Percentiles rank a stretch among this genome's conserved stretches.
Evolutionary conservation across 2,329 filamentous ascomycete genomes (phyloP).

Genomic region (Fusarium verrucosum): DNA sequence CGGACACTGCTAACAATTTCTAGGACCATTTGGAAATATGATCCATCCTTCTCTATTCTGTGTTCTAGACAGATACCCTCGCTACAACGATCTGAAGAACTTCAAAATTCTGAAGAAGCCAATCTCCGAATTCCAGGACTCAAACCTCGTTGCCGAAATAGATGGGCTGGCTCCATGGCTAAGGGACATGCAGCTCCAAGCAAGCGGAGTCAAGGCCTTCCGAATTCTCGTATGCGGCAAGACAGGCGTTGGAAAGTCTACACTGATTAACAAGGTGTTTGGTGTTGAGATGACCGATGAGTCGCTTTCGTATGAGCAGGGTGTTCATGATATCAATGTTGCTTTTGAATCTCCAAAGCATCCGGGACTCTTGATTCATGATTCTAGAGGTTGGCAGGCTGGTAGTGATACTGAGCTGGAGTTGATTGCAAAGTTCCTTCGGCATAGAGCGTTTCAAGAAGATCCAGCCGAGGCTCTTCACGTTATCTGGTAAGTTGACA

Average conservation of each 20-base stretch:
- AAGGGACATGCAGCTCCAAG: conserved; percentile 35
- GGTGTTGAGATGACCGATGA: conserved; percentile 42
- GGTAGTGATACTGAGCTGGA: conserved; percentile 40
- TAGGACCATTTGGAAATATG: conserved; percentile 33
- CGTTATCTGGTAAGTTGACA: conserved; percentile 29
- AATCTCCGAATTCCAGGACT: conserved; percentile 39
- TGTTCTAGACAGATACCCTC: conserved; percentile 38
- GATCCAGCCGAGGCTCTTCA: conserved; percentile 40
- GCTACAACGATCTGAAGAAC: conserved; percentile 32
- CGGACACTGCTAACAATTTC: background rate
- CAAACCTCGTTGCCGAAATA: conserved; percentile 9
- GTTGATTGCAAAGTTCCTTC: conserved; percentile 41
- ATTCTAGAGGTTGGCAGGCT: conserved; percentile 42
- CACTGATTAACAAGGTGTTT: conserved; percentile 43
- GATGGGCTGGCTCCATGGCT: conserved; percentile 36
- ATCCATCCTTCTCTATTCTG: conserved; percentile 41
- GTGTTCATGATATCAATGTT: conserved; percentile 42
- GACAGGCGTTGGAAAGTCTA: conserved; percentile 42
- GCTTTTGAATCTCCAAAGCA: conserved; percentile 41
- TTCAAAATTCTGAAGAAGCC: conserved; percentile 28
- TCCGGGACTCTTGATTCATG: conserved; percentile 39
- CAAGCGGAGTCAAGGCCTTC: conserved; percentile 41
- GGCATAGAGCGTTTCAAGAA: conserved; percentile 40
- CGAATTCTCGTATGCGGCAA: conserved; percentile 41
- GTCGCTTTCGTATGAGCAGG: conserved; percentile 38